Percentiles rank a stretch among this genome's conserved stretches.
Conservation (phyloP, 352 stramenopile genomes). For the Phytophthora cactorum region DNA sequence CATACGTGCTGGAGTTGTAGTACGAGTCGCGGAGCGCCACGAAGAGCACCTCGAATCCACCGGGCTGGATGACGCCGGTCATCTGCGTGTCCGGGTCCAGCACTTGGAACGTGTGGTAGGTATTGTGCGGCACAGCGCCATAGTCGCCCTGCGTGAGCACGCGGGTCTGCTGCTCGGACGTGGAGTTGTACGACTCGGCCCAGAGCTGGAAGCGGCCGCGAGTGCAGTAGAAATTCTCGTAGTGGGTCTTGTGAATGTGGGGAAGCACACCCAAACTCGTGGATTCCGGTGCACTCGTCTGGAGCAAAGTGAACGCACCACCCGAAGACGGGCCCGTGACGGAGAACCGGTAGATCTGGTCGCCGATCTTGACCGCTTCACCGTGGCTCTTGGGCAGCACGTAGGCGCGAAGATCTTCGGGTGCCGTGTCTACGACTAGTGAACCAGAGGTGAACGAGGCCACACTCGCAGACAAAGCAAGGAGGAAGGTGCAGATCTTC, state of each 20-base stretch:
- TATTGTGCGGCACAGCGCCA: constrained; percentile 61
- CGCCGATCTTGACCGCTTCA: constrained; percentile 41
- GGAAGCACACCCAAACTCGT: constrained; percentile 53
- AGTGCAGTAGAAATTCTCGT: constrained; percentile 70
- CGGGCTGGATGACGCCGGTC: constrained; percentile 61
- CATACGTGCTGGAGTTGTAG: constrained; percentile 51
- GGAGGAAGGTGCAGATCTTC: constrained; percentile 33
- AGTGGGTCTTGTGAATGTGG: constrained; percentile 63
- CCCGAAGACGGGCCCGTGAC: constrained; percentile 58
- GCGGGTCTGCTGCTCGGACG: constrained; percentile 46
- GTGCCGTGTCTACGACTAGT: constrained; percentile 50
- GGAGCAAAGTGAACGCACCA: constrained; percentile 46
- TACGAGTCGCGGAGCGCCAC: constrained; percentile 48
- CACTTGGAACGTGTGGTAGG: constrained; percentile 63
- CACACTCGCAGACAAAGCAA: constrained; percentile 22
- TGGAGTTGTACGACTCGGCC: constrained; percentile 40
- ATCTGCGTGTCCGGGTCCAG: constrained; percentile 65
- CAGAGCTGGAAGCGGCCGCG: constrained; percentile 60
- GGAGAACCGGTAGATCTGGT: constrained; percentile 60
- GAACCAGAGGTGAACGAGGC: constrained; percentile 28
- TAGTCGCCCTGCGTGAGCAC: constrained; percentile 62
- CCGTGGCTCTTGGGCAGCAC: constrained; percentile 57
- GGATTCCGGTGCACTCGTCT: constrained; percentile 56
- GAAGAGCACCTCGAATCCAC: constrained; percentile 61
- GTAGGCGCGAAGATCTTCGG: constrained; percentile 49